A percentile compares a stretch with the other conserved stretches of the same genome.
Evolutionary conservation across 2,329 filamentous ascomycete species (phyloP).

Genomic region (Phaeosphaeria sp.): DNA sequence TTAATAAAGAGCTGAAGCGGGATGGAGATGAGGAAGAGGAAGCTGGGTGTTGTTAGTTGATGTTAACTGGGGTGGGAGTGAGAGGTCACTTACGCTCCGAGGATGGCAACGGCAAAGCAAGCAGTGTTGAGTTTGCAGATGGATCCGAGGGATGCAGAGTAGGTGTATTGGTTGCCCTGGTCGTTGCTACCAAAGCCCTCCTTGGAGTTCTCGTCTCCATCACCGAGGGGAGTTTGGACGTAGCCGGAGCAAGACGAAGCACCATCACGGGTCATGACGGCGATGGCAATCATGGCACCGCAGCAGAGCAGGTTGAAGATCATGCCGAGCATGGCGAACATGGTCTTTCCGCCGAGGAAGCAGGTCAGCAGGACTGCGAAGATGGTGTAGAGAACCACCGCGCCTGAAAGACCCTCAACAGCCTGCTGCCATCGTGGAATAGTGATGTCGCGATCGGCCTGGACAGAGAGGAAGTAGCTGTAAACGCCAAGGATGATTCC

Average conservation of each 20-base stretch:
- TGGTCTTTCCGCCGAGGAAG: slow-evolving; percentile 73
- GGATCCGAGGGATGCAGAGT: slow-evolving; percentile 57
- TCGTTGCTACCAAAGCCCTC: slow-evolving; percentile 57
- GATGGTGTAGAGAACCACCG: slow-evolving; percentile 75
- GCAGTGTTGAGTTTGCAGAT: slow-evolving; percentile 80
- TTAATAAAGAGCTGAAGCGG: slow-evolving; percentile 71
- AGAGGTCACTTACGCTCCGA: slow-evolving; percentile 69
- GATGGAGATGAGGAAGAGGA: slow-evolving; percentile 78
- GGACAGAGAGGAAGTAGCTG: slow-evolving; percentile 82
- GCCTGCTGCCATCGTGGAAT: slow-evolving; percentile 73
- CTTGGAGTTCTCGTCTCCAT: slow-evolving; percentile 60
- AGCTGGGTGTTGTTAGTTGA: slow-evolving; percentile 49
- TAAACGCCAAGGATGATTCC: slow-evolving; percentile 76
- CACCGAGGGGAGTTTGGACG: slow-evolving; percentile 73
- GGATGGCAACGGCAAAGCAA: slow-evolving; percentile 77
- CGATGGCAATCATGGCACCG: slow-evolving; percentile 81
- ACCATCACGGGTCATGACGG: slow-evolving; percentile 74
- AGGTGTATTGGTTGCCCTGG: slow-evolving; percentile 50
- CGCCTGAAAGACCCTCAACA: slow-evolving; percentile 75
- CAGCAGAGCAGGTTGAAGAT: slow-evolving; percentile 78
- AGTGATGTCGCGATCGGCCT: slow-evolving; percentile 66
- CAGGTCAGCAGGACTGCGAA: slow-evolving; percentile 77
- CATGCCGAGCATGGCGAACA: slow-evolving; percentile 76
- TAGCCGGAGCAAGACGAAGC: slow-evolving; percentile 68
- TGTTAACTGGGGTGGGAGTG: slow-evolving; percentile 4